These are phyloP conservation scores for Apophysomyces elegans DNA, from an alignment of 371 early-diverging fungal species.

Conservation along the genomic window DNA sequence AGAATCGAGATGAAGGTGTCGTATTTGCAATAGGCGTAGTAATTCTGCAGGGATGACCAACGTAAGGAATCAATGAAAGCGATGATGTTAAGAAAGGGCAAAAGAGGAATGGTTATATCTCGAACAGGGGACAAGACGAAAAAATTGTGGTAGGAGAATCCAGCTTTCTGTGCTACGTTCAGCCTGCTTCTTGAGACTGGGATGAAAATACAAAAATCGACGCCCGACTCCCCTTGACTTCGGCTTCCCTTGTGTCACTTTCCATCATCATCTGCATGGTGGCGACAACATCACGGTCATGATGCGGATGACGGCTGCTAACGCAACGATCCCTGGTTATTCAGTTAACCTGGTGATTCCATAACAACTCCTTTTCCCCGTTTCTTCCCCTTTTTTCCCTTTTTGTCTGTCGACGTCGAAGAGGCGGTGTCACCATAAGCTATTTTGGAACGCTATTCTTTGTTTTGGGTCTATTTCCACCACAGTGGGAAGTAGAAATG, in stretches of 20 bases:
- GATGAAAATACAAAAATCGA: conserved; percentile 7
- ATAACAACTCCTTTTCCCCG: no score
- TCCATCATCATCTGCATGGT: not conserved
- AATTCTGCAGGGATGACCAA: conserved; percentile 5
- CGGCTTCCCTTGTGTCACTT: not conserved
- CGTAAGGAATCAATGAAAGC: conserved; percentile 16
- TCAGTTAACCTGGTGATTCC: no score
- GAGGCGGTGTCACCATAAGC: no score
- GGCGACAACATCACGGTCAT: not conserved
- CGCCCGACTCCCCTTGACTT: not conserved
- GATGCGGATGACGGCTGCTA: not conserved
- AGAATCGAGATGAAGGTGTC: conserved; percentile 10
- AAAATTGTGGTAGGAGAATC: conserved; percentile 16
- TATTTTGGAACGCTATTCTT: no score
- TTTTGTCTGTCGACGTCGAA: not conserved
- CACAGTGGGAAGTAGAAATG: no score
- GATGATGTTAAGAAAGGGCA: conserved; percentile 10
- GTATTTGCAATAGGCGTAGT: conserved; percentile 10
- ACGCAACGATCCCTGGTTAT: not conserved
- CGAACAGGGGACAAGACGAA: conserved; percentile 1
- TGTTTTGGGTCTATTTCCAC: no score
- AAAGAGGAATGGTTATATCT: conserved; percentile 14
- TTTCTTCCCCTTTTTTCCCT: not conserved
- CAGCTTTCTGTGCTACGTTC: conserved; percentile 4
- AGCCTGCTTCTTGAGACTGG: conserved; percentile 12